phyloP scores from a whole-genome alignment of 2,329 filamentous ascomycete genomes.

The Phoma herbarum region DNA sequence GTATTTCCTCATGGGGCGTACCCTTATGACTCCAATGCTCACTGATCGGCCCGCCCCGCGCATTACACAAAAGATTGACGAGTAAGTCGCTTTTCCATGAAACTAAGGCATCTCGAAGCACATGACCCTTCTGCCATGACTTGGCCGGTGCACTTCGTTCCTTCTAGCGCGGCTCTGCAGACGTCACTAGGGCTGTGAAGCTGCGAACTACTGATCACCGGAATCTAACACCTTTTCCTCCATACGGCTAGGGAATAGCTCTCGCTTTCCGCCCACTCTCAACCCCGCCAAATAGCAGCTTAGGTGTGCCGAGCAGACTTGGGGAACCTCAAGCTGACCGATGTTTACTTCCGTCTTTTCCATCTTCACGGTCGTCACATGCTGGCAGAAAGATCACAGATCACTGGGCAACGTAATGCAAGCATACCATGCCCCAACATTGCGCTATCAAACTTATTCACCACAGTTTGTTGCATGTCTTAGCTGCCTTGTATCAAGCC shows the following conservation, averaged over 20 bases:
- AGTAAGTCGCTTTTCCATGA: constrained; percentile 15
- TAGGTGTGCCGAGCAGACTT: constrained; percentile 7
- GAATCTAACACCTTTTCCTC: constrained; percentile 20
- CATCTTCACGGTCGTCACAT: background rate
- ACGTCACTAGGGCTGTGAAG: constrained; percentile 33
- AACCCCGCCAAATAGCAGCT: constrained; percentile 8
- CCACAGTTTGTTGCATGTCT: background rate
- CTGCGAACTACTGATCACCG: constrained; percentile 31
- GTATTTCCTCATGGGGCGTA: background rate
- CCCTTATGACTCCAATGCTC: constrained; percentile 34
- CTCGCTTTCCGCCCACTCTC: background rate
- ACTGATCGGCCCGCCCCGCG: constrained; percentile 33
- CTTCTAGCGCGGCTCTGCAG: constrained; percentile 41
- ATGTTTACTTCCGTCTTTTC: background rate
- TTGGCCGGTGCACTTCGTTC: constrained; percentile 27
- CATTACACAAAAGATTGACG: constrained; percentile 21
- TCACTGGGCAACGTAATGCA: background rate
- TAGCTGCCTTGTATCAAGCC: background rate
- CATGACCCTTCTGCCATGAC: constrained; percentile 24
- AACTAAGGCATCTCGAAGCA: constrained; percentile 23
- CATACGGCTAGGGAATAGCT: constrained; percentile 25
- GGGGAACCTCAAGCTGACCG: constrained; percentile 1
- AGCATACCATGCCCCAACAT: too few species aligned
- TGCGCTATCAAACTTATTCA: background rate
- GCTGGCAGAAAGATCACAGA: background rate